phyloP scores from a whole-genome alignment of 2,329 filamentous ascomycete genomes.

The Cladosporium sp. region DNA sequence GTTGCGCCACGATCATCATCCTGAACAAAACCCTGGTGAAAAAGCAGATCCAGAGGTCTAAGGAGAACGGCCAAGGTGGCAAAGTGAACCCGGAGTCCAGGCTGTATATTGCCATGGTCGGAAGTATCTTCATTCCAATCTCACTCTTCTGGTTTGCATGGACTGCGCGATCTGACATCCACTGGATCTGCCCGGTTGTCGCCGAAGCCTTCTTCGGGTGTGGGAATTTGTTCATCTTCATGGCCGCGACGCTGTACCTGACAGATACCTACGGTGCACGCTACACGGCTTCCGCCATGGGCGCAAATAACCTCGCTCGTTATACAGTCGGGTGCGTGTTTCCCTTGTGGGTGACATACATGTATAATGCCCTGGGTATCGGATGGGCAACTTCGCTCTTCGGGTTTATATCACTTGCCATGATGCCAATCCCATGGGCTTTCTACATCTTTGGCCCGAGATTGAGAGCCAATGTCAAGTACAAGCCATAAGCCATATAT shows the following conservation, averaged over 20 bases:
- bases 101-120: conserved; percentile 24
- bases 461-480: conserved; percentile 39
- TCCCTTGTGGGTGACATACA: conserved; percentile 52
- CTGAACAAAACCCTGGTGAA: conserved; percentile 13
- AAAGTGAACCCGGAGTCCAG: conserved; percentile 22
- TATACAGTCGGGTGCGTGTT: conserved; percentile 60
- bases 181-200: conserved; percentile 42
- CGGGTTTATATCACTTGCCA: conserved; percentile 40
- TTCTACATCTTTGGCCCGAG: conserved; percentile 40
- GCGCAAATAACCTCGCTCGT: conserved; percentile 59
- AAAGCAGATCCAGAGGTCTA: conserved; percentile 3
- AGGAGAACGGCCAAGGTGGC: conserved; percentile 19
- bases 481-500: conserved; percentile 15
- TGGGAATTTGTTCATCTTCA: conserved; percentile 42
- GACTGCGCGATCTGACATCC: conserved; percentile 35
- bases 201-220: conserved; percentile 44
- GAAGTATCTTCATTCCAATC: conserved; percentile 22
- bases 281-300: conserved; percentile 57
- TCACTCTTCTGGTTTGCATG: conserved; percentile 42
- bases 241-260: conserved; percentile 46
- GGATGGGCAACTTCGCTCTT: conserved; percentile 44
- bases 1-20: conserved; percentile 9
- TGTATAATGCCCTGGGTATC: conserved; percentile 42
- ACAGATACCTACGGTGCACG: conserved; percentile 57
- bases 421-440: conserved; percentile 43